These are phyloP conservation scores for Datura wrightii DNA, from an alignment of 257 asterid species.

Conservation along the genomic window DNA sequence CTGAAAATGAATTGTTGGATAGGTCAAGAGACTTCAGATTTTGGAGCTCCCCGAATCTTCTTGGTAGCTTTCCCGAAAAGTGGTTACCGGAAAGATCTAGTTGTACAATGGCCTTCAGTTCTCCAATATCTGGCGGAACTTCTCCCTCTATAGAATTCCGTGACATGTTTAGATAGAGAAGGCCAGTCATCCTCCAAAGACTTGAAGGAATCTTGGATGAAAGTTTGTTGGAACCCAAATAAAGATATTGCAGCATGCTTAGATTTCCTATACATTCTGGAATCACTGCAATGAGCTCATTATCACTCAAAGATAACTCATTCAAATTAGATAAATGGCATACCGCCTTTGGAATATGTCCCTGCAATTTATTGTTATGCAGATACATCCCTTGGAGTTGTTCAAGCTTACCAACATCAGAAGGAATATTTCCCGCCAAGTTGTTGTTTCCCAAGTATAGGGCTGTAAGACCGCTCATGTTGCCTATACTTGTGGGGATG, in stretches of 20 bases:
- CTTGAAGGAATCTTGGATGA: conserved; percentile 43
- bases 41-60: conserved; percentile 39
- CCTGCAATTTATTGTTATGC: conserved; percentile 36
- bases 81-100: conserved; percentile 46
- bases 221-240: conserved; percentile 39
- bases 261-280: conserved; percentile 48
- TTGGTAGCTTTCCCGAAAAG: conserved; percentile 42
- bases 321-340: conserved; percentile 41
- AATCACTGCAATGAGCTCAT: conserved; percentile 41
- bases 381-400: conserved; percentile 40
- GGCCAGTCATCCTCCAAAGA: conserved; percentile 44
- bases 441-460: conserved; percentile 37
- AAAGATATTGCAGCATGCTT: conserved; percentile 33
- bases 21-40: conserved; percentile 39
- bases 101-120: conserved; percentile 31
- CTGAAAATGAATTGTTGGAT: conserved; percentile 43
- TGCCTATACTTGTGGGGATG: conserved; percentile 44
- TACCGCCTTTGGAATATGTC: conserved; percentile 36
- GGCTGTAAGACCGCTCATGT: conserved; percentile 39
- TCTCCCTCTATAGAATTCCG: conserved; percentile 41
- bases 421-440: conserved; percentile 43
- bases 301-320: conserved; percentile 27
- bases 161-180: conserved; percentile 40
- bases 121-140: conserved; percentile 42
- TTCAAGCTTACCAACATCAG: conserved; percentile 37